Base-by-base conservation (phyloP, 352 stramenopile species). In the Globisporangium sylvaticum region DNA sequence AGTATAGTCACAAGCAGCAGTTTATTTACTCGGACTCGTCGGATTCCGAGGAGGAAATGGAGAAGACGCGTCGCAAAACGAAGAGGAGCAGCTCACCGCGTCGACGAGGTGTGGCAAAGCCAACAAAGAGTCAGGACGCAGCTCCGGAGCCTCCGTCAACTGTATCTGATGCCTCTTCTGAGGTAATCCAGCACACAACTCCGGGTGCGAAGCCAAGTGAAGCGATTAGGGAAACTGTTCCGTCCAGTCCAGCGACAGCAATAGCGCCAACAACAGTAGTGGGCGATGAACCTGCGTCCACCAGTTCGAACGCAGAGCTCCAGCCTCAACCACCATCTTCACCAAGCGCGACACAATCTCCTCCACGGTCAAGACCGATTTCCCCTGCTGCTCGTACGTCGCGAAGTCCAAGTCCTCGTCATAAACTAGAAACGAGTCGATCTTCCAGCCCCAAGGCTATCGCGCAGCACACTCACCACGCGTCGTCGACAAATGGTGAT, bases 11-110 rank as follows among this genome's bases (percentile, higher is more conserved):
- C 67, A 94, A 94, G 60, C 83, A 94, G 56, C 64, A 74, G 42
- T 92, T 94, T 62, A 54, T 92, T 58, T 78, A 90, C 60, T 90
- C 84, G 6, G 83, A 90, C 70, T 83, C 74, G 34, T 80, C 69
- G 0, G 76, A 83, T n/a, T 81, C 69, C 9, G 78, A 87, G 29
- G 64, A 75, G 39, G 68, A 63, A 24, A 25, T 53, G 18, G 56
- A 68, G 62, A 59, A 66, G 46, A 22, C 25, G 24, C 34, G 60
- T 44, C 39, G 37, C 3, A 48, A 32, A 48, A 25, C 32, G 5
- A 65, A 12, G 25, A 65, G 42, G 39, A 39, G n/a, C 27, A 39
- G n/a, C 27, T 58, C 27, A 14, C 56, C 64, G 20, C 54, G 39
- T 34, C 48, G n/a, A 57, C 64, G 64, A 50, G 12, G 29, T 10